Evolutionary conservation across 495 filamentous ascomycete species (phyloP), one percentile per base, ranked within the genome.

Genomic region (Darksidea phi): DNA sequence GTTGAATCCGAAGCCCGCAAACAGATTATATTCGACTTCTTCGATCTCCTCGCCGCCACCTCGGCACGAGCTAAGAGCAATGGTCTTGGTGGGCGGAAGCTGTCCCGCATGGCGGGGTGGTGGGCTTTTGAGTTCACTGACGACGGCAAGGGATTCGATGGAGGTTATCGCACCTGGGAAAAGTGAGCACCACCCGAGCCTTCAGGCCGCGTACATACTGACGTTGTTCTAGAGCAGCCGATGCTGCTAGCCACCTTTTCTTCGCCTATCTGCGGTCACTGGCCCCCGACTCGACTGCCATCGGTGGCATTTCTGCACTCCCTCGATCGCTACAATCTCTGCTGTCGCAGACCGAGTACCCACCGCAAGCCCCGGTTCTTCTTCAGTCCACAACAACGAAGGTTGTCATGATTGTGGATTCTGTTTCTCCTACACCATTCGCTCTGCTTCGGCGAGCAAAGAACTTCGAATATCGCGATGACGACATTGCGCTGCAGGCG

Each of bases 51-150:
- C 28, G 85, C 93, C 24, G 91, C 95, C 0, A 78, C 87, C 62
- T 84, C 86, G 1, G 86, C 86, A 1, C 89, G 96, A 70, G 90
- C 88, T 37, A 97, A 97, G 75, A 86, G 81, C 12, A 98, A 98
- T 75, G 94, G 94, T 8, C 81, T 97, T 59, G 90, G 91, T 51
- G 94, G 95, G 5, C 82, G 95, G 48, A 97, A 98, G 73, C 80
- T 98, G 36, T 97, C 94, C 5, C 82, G 94, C 58, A 88, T 96
- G 77, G 94, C 95, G 26, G 91, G 93, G 56, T 98, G 94, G 94
- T 98, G 94, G 94, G 93, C 94, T 0, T 98, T 98, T 74, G 95
- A 96, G 69, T 88, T 94, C 64, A 80, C 73, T 12, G 92, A 97
- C 68, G 80, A 80, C 10, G 88, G 86, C 49, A 92, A 86, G 73